These are phyloP conservation scores for Domatiomyces globalis DNA, from an alignment of 2,329 filamentous ascomycete species.

Conservation along the genomic window DNA sequence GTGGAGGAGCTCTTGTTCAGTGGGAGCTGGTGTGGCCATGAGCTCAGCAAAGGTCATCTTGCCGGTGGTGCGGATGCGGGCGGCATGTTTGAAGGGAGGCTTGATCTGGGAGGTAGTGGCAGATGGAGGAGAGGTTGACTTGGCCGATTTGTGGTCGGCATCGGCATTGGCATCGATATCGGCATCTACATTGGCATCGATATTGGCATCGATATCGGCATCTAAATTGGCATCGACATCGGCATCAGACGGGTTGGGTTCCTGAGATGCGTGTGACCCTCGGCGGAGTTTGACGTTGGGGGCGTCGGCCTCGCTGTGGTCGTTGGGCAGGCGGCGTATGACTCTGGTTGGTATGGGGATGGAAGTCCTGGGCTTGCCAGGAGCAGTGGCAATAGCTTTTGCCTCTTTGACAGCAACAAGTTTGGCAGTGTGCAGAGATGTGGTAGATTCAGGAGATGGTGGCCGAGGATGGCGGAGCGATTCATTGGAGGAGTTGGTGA, in stretches of 20 bases:
- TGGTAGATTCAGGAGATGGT: background rate
- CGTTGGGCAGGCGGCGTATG: background rate
- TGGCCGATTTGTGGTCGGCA: background rate
- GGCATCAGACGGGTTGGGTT: background rate
- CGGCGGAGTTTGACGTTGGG: background rate
- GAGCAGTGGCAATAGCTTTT: background rate
- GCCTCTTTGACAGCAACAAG: background rate
- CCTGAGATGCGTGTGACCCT: background rate
- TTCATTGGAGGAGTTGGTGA: constrained; percentile 1
- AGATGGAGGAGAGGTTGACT: background rate
- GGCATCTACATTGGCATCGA: constrained; percentile 2
- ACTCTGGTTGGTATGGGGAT: constrained; percentile 7
- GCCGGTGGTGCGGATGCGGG: background rate
- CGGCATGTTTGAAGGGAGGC: background rate
- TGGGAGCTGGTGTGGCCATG: constrained; percentile 4
- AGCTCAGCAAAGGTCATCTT: constrained; percentile 6
- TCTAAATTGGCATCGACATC: background rate
- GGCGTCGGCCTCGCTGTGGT: background rate
- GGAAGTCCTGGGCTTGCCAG: constrained; percentile 6
- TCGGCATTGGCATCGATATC: background rate
- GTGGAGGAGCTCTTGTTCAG: constrained; percentile 2
- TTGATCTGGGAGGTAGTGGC: background rate
- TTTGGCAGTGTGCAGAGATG: background rate
- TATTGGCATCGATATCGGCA: background rate
- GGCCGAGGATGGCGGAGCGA: background rate